These are phyloP conservation scores for Gypsophila paniculata DNA, from an alignment of 179 eudicot genomes.

Conservation along the genomic window DNA sequence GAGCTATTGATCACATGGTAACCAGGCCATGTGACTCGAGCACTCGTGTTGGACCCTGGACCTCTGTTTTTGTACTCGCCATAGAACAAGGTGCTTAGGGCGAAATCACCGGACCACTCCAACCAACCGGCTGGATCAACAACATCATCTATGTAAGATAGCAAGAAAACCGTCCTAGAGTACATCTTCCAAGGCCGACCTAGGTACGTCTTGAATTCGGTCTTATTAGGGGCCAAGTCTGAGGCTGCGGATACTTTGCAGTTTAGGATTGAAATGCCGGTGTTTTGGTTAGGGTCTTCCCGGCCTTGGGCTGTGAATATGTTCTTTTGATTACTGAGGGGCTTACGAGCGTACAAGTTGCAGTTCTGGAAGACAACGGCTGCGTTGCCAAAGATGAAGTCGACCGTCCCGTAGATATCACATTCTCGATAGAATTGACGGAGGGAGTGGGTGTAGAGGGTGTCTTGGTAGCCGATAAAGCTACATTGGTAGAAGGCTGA, in stretches of 20 bases:
- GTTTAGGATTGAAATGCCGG: conserved; percentile 38
- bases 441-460: conserved; percentile 34
- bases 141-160: conserved; percentile 30
- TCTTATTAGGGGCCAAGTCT: conserved; percentile 26
- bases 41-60: conserved; percentile 31
- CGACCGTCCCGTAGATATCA: conserved; percentile 41
- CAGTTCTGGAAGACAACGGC: conserved; percentile 41
- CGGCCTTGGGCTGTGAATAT: conserved; percentile 43
- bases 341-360: conserved; percentile 35
- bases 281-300: conserved; percentile 40
- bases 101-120: conserved; percentile 44
- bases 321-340: conserved; percentile 29
- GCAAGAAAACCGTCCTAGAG: conserved; percentile 32
- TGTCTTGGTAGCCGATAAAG: conserved; percentile 43
- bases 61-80: conserved; percentile 46
- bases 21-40: conserved; percentile 44
- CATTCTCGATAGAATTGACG: conserved; percentile 41
- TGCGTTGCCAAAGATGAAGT: conserved; percentile 43
- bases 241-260: conserved; percentile 38
- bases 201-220: conserved; percentile 24
- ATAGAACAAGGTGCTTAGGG: conserved; percentile 32
- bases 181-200: conserved; percentile 39
- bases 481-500: conserved; percentile 42
- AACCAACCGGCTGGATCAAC: conserved; percentile 46
- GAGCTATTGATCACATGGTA: conserved; percentile 27